Evolutionary conservation across 2,329 filamentous ascomycete genomes (phyloP).

Genomic region (Clarireedia paspali): DNA sequence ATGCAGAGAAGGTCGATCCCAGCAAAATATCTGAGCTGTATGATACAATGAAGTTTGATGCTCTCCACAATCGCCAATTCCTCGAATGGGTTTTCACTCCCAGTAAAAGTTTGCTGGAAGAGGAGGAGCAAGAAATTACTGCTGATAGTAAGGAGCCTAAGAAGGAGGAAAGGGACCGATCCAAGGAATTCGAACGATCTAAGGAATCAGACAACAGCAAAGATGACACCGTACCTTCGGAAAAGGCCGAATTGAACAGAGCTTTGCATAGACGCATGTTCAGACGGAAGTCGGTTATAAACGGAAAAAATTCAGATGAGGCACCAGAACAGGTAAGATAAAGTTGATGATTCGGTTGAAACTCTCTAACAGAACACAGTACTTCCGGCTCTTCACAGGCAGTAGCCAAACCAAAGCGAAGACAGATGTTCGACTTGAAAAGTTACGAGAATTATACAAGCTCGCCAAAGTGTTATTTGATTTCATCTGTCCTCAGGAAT

Average conservation of each 20-base stretch:
- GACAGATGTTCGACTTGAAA: slow-evolving; percentile 76
- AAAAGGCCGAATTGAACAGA: slow-evolving; percentile 24
- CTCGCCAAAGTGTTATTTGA: slow-evolving; percentile 93
- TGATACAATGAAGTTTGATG: slow-evolving; percentile 99
- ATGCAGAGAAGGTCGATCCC: slow-evolving; percentile 95
- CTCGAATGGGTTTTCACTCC: slow-evolving; percentile 97
- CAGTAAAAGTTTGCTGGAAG: slow-evolving; percentile 67
- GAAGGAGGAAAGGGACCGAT: slow-evolving; percentile 21
- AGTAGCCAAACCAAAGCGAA: slow-evolving; percentile 68
- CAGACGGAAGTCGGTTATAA: slow-evolving; percentile 53
- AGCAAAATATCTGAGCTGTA: slow-evolving; percentile 98
- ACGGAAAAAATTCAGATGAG: slow-evolving; percentile 41
- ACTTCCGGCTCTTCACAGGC: slow-evolving; percentile 86
- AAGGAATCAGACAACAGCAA: slow-evolving; percentile 14
- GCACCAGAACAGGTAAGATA: slow-evolving; percentile 34
- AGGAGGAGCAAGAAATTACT: slow-evolving; percentile 42
- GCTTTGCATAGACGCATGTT: slow-evolving; percentile 43
- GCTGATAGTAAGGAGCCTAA: slow-evolving; percentile 26
- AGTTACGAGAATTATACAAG: slow-evolving; percentile 86
- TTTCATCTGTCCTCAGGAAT: slow-evolving; percentile 97
- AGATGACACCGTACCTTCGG: slow-evolving; percentile 18
- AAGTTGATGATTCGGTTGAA: no score
- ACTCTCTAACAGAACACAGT: slow-evolving; percentile 32
- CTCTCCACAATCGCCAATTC: slow-evolving; percentile 91
- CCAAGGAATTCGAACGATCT: slow-evolving; percentile 10